Percentiles rank a stretch among this genome's conserved stretches.
Evolutionary conservation across 2,329 filamentous ascomycete genomes (phyloP).

Genomic region (Fusarium nanum): DNA sequence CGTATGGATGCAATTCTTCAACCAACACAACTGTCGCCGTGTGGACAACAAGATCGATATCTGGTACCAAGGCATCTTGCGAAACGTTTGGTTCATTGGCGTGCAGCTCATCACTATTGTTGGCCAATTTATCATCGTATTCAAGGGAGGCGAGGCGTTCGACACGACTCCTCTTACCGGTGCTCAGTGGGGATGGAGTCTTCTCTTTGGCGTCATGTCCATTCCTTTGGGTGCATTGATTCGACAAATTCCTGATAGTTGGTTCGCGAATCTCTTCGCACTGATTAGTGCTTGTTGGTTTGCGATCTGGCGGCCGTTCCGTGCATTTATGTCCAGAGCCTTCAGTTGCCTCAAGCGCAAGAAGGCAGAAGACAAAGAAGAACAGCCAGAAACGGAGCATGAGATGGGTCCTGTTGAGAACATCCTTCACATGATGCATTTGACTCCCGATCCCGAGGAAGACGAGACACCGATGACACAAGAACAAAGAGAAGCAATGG

Average conservation of each 20-base stretch:
- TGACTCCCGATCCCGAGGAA: conserved; percentile 21
- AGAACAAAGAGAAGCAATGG: conserved; percentile 42
- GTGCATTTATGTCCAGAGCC: conserved; percentile 20
- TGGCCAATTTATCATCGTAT: conserved; percentile 78
- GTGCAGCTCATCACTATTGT: conserved; percentile 75
- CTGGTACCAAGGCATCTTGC: conserved; percentile 76
- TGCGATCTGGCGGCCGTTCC: conserved; percentile 23
- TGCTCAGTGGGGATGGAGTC: conserved; percentile 75
- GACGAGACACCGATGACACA: conserved; percentile 41
- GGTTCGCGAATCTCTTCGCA: conserved; percentile 47
- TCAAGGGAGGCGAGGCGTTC: conserved; percentile 76
- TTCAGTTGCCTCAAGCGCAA: conserved; percentile 44
- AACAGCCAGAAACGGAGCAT: conserved; percentile 17
- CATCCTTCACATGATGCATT: conserved; percentile 39
- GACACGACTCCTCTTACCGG: conserved; percentile 70
- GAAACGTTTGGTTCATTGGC: conserved; percentile 80
- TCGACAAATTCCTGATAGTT: conserved; percentile 55
- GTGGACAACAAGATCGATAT: conserved; percentile 88
- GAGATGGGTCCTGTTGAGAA: conserved; percentile 46
- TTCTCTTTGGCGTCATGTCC: conserved; percentile 74
- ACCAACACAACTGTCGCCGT: conserved; percentile 81
- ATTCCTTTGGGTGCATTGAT: conserved; percentile 68
- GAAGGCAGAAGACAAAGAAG: conserved; percentile 30
- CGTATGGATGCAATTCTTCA: conserved; percentile 92
- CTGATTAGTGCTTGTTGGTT: conserved; percentile 5